Evolutionary conservation across 345 rosid genomes (phyloP), one percentile per base, ranked within the genome.

Genomic region (Dimocarpus longan): DNA sequence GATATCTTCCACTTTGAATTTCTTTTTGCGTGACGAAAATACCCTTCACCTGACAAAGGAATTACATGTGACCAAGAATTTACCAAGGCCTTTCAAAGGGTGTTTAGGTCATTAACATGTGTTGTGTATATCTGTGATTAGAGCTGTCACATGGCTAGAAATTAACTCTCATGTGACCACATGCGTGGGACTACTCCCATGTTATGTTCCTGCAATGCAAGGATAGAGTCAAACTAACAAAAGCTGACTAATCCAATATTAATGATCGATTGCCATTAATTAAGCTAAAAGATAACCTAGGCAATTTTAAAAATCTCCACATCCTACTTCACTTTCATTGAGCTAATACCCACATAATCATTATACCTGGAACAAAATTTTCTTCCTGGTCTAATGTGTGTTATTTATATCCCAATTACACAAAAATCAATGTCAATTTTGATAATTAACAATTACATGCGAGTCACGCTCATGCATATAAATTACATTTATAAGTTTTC

Each of bases 81-180:
- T 15, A 75, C 56, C 52, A 42, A 62, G 72, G 73, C 50, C 42
- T 26, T 19, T 44, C 69, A 67, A 81, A 66, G 87, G 90, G 78
- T 68, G 66, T 8, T 16, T 66, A 70, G 73, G 87, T 70, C 60
- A 83, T 24, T 22, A 22, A 6, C 52, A 21, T n/a, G 19, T 8
- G 26, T 46, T 54, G 15, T 59, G 37, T 54, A 21, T 66, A 63
- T 70, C 11, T 75, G 76, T 86, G 87, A 75, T 83, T 73, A 69
- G n/a, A 21, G 28, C 44, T 16, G 8, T 80, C 92, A 86, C 90
- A 87, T 89, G 92, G 88, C 79, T 50, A 26, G 78, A 75, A 78
- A 79, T 74, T 81, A 32, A 69, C 82, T 78, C 79, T 85, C 89
- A 81, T 88, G 87, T 82, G 89, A 28, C 74, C 88, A 85, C 93